phyloP scores from a whole-genome alignment of 805 yeast species.

The Kodamaea hsintzibuensis region DNA sequence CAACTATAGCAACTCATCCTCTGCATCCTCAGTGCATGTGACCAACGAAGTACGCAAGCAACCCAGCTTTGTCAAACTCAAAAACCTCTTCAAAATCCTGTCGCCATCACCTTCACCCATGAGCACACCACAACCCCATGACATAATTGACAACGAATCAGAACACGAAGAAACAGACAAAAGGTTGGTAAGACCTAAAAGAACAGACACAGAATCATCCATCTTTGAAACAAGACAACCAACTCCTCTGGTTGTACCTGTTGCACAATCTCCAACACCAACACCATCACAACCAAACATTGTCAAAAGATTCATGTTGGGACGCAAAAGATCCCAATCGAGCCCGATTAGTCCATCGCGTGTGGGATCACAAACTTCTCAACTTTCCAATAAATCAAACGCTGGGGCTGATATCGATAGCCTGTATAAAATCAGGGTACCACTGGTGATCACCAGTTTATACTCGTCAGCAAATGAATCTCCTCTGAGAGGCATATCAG shows the following conservation, averaged over 20 bases:
- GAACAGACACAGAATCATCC: neutral
- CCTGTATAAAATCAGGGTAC: neutral
- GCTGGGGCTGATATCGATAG: neutral
- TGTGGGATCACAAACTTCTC: neutral
- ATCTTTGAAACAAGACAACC: slow-evolving; percentile 1
- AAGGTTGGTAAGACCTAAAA: neutral
- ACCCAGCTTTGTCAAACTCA: slow-evolving; percentile 29
- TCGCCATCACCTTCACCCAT: neutral
- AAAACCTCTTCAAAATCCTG: slow-evolving; percentile 26
- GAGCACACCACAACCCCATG: neutral
- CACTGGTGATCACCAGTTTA: neutral
- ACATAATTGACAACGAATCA: neutral
- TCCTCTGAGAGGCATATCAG: neutral
- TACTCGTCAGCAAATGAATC: neutral
- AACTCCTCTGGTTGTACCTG: neutral
- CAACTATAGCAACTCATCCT: neutral
- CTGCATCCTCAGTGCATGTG: slow-evolving; percentile 1
- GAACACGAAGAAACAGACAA: neutral
- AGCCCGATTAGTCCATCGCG: slow-evolving; percentile 8
- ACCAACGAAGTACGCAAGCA: slow-evolving; percentile 17
- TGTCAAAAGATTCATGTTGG: slow-evolving; percentile 6
- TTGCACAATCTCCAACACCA: neutral
- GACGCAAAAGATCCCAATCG: slow-evolving; percentile 13
- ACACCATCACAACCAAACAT: neutral
- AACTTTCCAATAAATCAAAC: neutral